A percentile compares a stretch with the other conserved stretches of the same genome.
phyloP scores from a whole-genome alignment of 169 alveolate genomes.

The Hepatocystis sp. region DNA sequence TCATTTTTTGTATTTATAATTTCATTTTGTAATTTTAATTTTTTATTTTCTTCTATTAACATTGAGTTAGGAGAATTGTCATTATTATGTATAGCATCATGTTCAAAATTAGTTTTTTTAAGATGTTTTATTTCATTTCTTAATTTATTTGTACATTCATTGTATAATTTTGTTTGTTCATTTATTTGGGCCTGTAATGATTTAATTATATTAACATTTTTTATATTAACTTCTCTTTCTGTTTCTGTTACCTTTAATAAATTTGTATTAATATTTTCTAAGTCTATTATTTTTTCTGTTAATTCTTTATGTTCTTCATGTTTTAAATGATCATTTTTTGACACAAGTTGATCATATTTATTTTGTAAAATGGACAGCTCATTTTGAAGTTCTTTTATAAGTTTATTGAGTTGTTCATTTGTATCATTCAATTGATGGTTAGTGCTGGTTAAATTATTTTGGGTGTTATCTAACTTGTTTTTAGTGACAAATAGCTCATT shows the following conservation, averaged over 20 bases:
- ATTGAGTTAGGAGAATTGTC: background rate
- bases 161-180: constrained; percentile 70
- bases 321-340: constrained; percentile 24
- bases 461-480: background rate
- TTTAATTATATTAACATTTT: constrained; percentile 54
- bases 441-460: background rate
- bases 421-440: background rate
- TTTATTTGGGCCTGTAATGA: constrained; percentile 53
- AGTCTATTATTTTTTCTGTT: constrained; percentile 14
- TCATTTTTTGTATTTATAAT: constrained; percentile 66
- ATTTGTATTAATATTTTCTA: constrained; percentile 57
- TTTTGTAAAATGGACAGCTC: constrained; percentile 29
- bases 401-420: constrained; percentile 23
- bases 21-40: constrained; percentile 68
- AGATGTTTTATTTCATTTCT: constrained; percentile 30
- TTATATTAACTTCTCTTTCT: constrained; percentile 72
- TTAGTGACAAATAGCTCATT: background rate
- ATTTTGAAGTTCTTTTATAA: constrained; percentile 14
- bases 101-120: constrained; percentile 10
- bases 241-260: constrained; percentile 57
- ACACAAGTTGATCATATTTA: constrained; percentile 18
- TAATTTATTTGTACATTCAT: constrained; percentile 53
- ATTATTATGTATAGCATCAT: background rate
- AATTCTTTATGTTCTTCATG: constrained; percentile 53
- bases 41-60: constrained; percentile 71